These are phyloP conservation scores for Tylopilus plumbeoviolaceoides DNA, from an alignment of 768 basidiomycete genomes.

Conservation along the genomic window DNA sequence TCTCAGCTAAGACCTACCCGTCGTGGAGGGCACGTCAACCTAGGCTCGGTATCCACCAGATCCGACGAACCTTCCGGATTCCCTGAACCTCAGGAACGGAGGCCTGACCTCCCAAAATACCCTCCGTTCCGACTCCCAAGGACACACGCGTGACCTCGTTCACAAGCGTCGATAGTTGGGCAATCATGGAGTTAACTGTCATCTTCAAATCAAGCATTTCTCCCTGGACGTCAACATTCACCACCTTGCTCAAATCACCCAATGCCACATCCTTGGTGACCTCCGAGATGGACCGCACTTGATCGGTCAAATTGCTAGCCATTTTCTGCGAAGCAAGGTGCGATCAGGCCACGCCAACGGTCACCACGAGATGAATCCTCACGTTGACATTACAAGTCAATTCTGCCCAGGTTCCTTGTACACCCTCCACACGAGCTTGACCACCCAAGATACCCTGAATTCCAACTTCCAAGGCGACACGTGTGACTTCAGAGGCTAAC, in stretches of 20 bases:
- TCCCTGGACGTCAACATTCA: constrained; percentile 90
- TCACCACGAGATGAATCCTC: constrained; percentile 3
- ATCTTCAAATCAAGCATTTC: constrained; percentile 88
- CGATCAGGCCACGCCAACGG: not conserved
- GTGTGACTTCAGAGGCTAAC: constrained; percentile 78
- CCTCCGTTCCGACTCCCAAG: constrained; percentile 89
- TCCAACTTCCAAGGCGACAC: constrained; percentile 86
- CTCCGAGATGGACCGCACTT: constrained; percentile 90
- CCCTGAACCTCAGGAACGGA: constrained; percentile 89
- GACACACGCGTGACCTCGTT: constrained; percentile 89
- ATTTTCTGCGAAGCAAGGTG: constrained; percentile 54
- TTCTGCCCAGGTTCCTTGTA: constrained; percentile 91
- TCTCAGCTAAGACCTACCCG: constrained; percentile 59
- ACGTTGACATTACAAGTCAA: constrained; percentile 90
- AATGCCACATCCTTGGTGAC: constrained; percentile 74
- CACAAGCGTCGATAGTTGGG: constrained; percentile 65
- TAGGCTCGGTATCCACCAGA: not conserved
- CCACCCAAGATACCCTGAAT: constrained; percentile 90
- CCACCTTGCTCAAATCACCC: constrained; percentile 79
- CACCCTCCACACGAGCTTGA: constrained; percentile 85
- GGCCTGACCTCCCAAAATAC: constrained; percentile 92
- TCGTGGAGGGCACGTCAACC: constrained; percentile 11
- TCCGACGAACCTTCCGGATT: constrained; percentile 75
- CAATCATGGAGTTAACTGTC: constrained; percentile 77
- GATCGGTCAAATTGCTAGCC: constrained; percentile 80